Percentiles rank a stretch among this genome's conserved stretches.
These are phyloP conservation scores for Candida koratica DNA, from an alignment of 805 yeast genomes.

Conservation along the genomic window DNA sequence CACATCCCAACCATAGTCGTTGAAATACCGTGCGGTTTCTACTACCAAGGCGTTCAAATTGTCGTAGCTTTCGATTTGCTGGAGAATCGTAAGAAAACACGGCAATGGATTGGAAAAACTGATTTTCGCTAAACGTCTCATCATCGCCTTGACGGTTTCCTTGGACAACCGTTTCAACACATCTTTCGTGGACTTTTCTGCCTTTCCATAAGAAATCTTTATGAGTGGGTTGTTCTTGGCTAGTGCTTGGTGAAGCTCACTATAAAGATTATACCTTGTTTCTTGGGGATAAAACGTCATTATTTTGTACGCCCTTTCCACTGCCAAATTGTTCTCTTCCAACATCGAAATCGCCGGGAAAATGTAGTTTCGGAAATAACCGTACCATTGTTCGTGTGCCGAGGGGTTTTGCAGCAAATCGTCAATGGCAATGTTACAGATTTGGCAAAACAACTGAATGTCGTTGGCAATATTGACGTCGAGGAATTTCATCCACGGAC, in stretches of 20 bases:
- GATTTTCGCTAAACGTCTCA: slow-evolving; percentile 67
- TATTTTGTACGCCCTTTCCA: slow-evolving; percentile 56
- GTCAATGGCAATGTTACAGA: slow-evolving; percentile 55
- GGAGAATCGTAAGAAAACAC: slow-evolving; percentile 63
- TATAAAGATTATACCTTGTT: slow-evolving; percentile 71
- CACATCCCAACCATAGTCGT: slow-evolving; percentile 79
- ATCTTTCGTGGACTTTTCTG: slow-evolving; percentile 77
- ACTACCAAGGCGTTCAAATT: slow-evolving; percentile 77
- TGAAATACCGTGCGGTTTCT: slow-evolving; percentile 71
- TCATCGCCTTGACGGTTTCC: slow-evolving; percentile 69
- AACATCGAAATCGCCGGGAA: slow-evolving; percentile 58
- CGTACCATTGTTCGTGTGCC: slow-evolving; percentile 42
- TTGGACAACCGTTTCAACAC: slow-evolving; percentile 76
- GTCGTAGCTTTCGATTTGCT: slow-evolving; percentile 88
- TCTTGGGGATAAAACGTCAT: slow-evolving; percentile 54
- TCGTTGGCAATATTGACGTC: slow-evolving; percentile 54
- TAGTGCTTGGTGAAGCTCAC: slow-evolving; percentile 62
- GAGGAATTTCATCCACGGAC: slow-evolving; percentile 47
- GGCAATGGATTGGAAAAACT: slow-evolving; percentile 77
- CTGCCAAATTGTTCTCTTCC: slow-evolving; percentile 53
- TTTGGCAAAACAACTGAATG: slow-evolving; percentile 47
- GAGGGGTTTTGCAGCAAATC: slow-evolving; percentile 26
- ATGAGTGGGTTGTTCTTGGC: slow-evolving; percentile 54
- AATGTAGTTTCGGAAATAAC: slow-evolving; percentile 59
- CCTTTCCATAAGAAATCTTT: slow-evolving; percentile 56